Evolutionary conservation across 2,329 filamentous ascomycete genomes (phyloP).

Genomic region (Hypoxylon sp.): DNA sequence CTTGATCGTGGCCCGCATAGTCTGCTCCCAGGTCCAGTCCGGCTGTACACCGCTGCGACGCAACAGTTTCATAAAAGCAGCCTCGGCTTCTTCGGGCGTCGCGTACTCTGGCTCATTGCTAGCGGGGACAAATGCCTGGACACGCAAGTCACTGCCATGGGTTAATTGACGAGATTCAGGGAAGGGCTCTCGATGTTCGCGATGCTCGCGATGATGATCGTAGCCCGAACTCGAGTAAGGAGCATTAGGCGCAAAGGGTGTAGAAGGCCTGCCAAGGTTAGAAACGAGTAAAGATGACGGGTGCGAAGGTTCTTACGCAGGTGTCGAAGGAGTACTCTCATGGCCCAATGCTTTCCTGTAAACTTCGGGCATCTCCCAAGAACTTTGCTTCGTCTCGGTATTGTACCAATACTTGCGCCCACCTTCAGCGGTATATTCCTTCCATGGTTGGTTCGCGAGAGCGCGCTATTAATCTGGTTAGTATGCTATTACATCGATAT

Average conservation of each 20-base stretch:
- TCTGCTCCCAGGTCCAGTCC: slow-evolving; percentile 94
- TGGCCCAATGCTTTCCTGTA: slow-evolving; percentile 82
- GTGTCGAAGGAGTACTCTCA: slow-evolving; percentile 61
- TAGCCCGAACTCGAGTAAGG: slow-evolving; percentile 56
- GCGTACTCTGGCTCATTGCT: slow-evolving; percentile 83
- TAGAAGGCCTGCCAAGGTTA: slow-evolving; percentile 54
- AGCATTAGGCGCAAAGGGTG: slow-evolving; percentile 62
- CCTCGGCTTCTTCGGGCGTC: slow-evolving; percentile 88
- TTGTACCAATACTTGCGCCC: slow-evolving; percentile 97
- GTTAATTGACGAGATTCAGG: slow-evolving; percentile 72
- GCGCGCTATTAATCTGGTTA: slow-evolving; percentile 72
- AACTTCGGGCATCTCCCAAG: slow-evolving; percentile 92
- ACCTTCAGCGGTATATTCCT: slow-evolving; percentile 88
- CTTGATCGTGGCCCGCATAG: slow-evolving; percentile 86
- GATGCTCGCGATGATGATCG: slow-evolving; percentile 55
- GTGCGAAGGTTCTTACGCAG: slow-evolving; percentile 56
- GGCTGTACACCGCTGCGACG: slow-evolving; percentile 87
- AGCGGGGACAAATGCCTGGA: slow-evolving; percentile 73
- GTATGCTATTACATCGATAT: slow-evolving; percentile 42
- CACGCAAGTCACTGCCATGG: slow-evolving; percentile 69
- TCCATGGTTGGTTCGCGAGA: slow-evolving; percentile 88
- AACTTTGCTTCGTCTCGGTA: slow-evolving; percentile 89
- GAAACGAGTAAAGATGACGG: not conserved
- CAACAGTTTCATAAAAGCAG: slow-evolving; percentile 91
- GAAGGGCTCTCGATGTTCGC: slow-evolving; percentile 57